Evolutionary conservation across 768 basidiomycete species (phyloP), one percentile per base, ranked within the genome.

Genomic region (Trametes cingulata): DNA sequence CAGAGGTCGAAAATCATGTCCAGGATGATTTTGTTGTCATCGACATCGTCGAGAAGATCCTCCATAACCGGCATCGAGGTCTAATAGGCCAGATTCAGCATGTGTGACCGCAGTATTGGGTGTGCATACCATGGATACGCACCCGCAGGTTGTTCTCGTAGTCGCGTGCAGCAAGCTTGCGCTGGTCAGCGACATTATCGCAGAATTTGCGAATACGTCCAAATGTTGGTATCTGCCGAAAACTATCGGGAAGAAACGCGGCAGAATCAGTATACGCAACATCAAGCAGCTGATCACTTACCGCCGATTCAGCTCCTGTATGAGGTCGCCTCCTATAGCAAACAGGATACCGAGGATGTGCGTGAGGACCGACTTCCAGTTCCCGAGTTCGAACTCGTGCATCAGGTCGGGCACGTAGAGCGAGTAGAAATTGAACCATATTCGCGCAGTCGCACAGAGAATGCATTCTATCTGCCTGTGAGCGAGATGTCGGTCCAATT

Each of bases 371-470:
- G 48, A 27, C 46, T 76, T 76, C 72, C 73, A 76, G 0, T 70
- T 67, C 0, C 76, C 74, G 0, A 76, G 62, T 27, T 77, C 73
- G 19, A 73, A 68, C 40, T 77, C 71, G 24, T 76, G 76, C 47
- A 77, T 56, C 6, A 76, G 54, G 14, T 77, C 75, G 0, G 68
- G 67, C 0, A 69, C 64, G 2, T 76, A 62, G 55, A 76, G 65
- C 0, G 41, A 24, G 56, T 70, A 65, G 17, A 71, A 69, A 27
- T 76, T 52, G 20, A 76, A 67, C 68, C 68, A 17, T 67, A 60
- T 0, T 45, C 1, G 0, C 53, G 29, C 0, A 74, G 63, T 7
- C 49, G 56, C 8, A 62, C 49, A 0, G 71, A 76, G 40, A 77
- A 77, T 2, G 73, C 68, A 40, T n/a, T 19, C 3, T 24, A 24